These are phyloP conservation scores for Trametes maxima DNA, from an alignment of 768 basidiomycete genomes.

Conservation along the genomic window DNA sequence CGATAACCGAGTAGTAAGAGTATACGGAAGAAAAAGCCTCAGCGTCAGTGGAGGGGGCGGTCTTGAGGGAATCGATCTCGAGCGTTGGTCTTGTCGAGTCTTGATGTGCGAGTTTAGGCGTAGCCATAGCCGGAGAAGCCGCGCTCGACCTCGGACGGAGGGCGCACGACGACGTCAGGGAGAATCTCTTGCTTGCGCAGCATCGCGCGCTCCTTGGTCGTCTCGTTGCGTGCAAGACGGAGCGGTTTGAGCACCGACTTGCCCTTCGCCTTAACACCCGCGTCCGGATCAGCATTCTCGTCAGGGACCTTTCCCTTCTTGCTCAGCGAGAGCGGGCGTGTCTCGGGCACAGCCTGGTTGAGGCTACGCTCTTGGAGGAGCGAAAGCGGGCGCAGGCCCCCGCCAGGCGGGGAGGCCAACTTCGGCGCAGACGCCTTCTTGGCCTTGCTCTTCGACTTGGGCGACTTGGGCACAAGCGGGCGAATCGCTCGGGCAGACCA, in stretches of 20 bases:
- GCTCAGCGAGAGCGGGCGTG: constrained; percentile 58
- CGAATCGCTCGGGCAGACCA: constrained; percentile 43
- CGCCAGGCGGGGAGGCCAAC: constrained; percentile 33
- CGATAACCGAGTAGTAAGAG: constrained; percentile 23
- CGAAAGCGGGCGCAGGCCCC: constrained; percentile 60
- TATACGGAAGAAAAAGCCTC: constrained; percentile 17
- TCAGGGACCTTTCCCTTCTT: constrained; percentile 45
- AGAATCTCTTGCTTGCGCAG: constrained; percentile 58
- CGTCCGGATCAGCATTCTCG: constrained; percentile 28
- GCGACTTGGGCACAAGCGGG: constrained; percentile 58
- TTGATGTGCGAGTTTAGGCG: constrained; percentile 27
- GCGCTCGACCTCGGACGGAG: constrained; percentile 55
- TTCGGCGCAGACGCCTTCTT: constrained; percentile 38
- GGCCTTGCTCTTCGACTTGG: constrained; percentile 52
- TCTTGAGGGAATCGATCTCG: not conserved
- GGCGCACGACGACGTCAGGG: constrained; percentile 62
- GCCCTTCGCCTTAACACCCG: constrained; percentile 41
- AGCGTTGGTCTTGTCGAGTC: constrained; percentile 5
- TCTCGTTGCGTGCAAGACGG: constrained; percentile 62
- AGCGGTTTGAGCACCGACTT: constrained; percentile 60
- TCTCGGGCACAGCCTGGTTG: constrained; percentile 40
- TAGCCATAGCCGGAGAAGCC: constrained; percentile 48
- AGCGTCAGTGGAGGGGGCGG: not conserved
- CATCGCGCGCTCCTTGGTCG: constrained; percentile 59
- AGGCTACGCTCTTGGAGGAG: constrained; percentile 62